Percentiles rank a stretch among this genome's conserved stretches.
Conservation (phyloP, 345 rosid species). For the Citrus maxima region DNA sequence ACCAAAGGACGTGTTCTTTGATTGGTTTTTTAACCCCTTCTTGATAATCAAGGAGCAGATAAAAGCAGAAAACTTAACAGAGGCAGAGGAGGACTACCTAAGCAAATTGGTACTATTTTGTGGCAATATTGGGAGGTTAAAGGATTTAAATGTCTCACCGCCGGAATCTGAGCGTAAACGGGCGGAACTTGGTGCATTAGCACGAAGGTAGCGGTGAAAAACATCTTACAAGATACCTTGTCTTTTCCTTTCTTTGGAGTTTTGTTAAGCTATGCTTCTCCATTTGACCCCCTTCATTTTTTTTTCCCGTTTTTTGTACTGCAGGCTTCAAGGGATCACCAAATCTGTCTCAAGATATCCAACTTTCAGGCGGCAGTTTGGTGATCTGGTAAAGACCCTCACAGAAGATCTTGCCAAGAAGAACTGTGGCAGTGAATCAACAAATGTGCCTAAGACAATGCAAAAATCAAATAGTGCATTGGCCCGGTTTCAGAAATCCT, state of each 20-base stretch:
- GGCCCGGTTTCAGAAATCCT: conserved; percentile 52
- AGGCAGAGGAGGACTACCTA: conserved; percentile 75
- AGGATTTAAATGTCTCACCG: conserved; percentile 44
- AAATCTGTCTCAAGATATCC: conserved; percentile 86
- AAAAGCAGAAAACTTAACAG: conserved; percentile 62
- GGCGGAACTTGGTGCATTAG: conserved; percentile 90
- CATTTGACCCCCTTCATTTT: not conserved
- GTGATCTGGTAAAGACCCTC: conserved; percentile 43
- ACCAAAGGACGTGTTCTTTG: conserved; percentile 79
- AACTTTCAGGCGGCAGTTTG: conserved; percentile 66
- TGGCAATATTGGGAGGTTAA: conserved; percentile 61
- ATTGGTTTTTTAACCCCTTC: conserved; percentile 91
- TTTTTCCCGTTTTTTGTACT: not conserved
- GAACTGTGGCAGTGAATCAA: conserved; percentile 29
- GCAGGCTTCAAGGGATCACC: conserved; percentile 76
- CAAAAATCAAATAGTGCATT: conserved; percentile 57
- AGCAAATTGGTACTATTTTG: conserved; percentile 64
- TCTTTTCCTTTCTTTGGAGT: not conserved
- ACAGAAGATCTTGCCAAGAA: conserved; percentile 60
- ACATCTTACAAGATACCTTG: not conserved
- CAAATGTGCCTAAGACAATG: conserved; percentile 24
- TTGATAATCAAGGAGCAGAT: conserved; percentile 88
- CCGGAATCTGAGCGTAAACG: conserved; percentile 68
- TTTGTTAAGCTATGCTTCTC: not conserved
- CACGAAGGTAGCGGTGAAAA: conserved; percentile 65